Evolutionary conservation across 208 protist species (phyloP).

Genomic region (Trypanosoma avium): DNA sequence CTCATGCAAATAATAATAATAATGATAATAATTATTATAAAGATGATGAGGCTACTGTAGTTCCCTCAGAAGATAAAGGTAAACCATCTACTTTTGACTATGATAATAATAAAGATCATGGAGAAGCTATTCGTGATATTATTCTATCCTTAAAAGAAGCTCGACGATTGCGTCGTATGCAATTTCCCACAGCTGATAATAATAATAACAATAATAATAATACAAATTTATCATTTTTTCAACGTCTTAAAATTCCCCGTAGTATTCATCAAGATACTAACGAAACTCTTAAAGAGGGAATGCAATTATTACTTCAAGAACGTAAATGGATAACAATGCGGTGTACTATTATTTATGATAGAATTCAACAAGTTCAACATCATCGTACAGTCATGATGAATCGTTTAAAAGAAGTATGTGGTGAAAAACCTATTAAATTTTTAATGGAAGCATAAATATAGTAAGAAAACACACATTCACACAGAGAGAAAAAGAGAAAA

Average conservation of each 20-base stretch:
- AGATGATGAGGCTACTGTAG: background rate
- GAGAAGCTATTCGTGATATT: background rate
- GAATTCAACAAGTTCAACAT: constrained; percentile 4
- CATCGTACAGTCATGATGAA: background rate
- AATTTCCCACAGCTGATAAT: background rate
- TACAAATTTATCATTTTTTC: background rate
- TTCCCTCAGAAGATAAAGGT: background rate
- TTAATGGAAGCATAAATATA: background rate
- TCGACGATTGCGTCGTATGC: background rate
- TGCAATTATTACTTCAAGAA: constrained; percentile 11
- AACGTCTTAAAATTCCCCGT: constrained; percentile 12
- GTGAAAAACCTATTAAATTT: background rate
- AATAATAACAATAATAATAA: too few relatives aligned
- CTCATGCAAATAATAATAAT: background rate
- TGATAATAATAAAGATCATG: background rate
- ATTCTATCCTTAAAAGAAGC: constrained; percentile 11
- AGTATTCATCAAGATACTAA: constrained; percentile 2
- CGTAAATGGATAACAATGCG: constrained; percentile 22
- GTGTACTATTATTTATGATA: constrained; percentile 20
- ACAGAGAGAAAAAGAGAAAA: background rate
- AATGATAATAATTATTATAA: background rate
- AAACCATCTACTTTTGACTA: background rate
- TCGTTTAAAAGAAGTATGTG: background rate
- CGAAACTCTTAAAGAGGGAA: background rate
- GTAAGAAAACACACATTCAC: background rate